Evolutionary conservation across 73 alveolate genomes (phyloP).

Genomic region (Tetrahymena elliotti): DNA sequence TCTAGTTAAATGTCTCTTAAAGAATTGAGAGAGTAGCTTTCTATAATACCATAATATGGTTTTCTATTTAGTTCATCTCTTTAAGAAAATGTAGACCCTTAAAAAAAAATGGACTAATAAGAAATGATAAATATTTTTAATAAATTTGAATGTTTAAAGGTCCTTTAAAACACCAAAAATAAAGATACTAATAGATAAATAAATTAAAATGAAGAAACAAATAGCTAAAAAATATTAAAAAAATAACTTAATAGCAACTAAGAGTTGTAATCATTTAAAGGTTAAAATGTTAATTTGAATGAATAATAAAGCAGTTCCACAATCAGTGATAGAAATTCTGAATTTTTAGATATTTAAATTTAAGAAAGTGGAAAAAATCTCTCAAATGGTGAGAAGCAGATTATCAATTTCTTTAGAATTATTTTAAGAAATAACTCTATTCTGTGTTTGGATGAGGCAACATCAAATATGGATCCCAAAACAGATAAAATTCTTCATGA

Average conservation of each 20-base stretch:
- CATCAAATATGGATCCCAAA: slow-evolving; percentile 67
- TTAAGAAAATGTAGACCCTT: slow-evolving; percentile 69
- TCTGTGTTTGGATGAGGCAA: slow-evolving; percentile 69
- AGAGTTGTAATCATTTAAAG: neutral
- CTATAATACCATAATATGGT: slow-evolving; percentile 66
- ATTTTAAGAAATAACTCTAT: slow-evolving; percentile 55
- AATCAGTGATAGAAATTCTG: neutral
- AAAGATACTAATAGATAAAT: neutral
- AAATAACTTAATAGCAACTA: neutral
- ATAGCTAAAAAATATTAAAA: neutral
- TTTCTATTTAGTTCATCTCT: slow-evolving; percentile 43
- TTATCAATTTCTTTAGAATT: slow-evolving; percentile 64
- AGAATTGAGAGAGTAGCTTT: slow-evolving; percentile 49
- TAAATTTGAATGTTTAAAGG: slow-evolving; percentile 8
- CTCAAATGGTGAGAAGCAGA: slow-evolving; percentile 66
- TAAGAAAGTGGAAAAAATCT: slow-evolving; percentile 54
- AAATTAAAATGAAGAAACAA: slow-evolving; percentile 41
- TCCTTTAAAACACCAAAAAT: neutral
- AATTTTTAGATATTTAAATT: slow-evolving; percentile 6
- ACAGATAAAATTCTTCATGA: slow-evolving; percentile 56
- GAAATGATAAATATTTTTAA: slow-evolving; percentile 29
- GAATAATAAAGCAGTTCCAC: neutral
- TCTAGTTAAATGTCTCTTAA: slow-evolving; percentile 17
- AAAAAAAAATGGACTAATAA: slow-evolving; percentile 23
- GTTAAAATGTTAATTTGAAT: no score